Evolutionary conservation across 768 basidiomycete species (phyloP).

Genomic region (Pleurotus ostreatus): DNA sequence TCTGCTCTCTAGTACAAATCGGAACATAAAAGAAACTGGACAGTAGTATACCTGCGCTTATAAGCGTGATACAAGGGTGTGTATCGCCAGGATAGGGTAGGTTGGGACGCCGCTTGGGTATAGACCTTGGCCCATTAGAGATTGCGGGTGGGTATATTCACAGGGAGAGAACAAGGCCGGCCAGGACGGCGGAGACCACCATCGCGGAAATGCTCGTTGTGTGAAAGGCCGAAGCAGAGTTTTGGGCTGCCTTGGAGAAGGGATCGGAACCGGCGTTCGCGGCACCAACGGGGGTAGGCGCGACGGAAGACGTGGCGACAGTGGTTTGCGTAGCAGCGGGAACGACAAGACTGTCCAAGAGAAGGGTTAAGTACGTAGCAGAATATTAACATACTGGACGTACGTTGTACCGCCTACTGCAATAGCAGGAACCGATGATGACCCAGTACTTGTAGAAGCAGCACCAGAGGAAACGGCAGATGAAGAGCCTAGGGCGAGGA

Average conservation of each 20-base stretch:
- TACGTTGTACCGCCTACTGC: constrained; percentile 7
- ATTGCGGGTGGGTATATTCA: constrained; percentile 11
- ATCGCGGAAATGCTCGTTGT: constrained; percentile 38
- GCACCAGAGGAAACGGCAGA: too few species aligned
- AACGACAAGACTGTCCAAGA: constrained; percentile 9
- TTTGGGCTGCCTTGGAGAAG: constrained; percentile 15
- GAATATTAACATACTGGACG: background rate
- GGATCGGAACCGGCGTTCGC: constrained; percentile 40
- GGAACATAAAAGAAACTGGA: constrained; percentile 2
- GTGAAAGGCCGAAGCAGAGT: constrained; percentile 29
- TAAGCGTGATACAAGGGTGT: constrained; percentile 1
- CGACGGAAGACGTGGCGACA: constrained; percentile 13
- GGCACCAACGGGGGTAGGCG: constrained; percentile 36
- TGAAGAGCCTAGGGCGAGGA: constrained; percentile 9
- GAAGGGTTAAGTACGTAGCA: background rate
- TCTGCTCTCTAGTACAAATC: constrained; percentile 6
- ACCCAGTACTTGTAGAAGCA: constrained; percentile 6
- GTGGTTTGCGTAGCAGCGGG: constrained; percentile 8
- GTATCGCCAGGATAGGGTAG: constrained; percentile 9
- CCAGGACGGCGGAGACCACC: constrained; percentile 36
- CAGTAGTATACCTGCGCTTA: constrained; percentile 2
- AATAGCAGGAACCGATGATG: constrained; percentile 5
- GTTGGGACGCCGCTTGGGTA: constrained; percentile 6
- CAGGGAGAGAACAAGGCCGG: constrained; percentile 31
- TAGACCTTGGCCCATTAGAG: constrained; percentile 1